These are phyloP conservation scores for Citrus sinensis DNA, from an alignment of 345 rosid species.

Conservation along the genomic window DVS_A1.0 CM039164.1:26801501-26802000, in stretches of 20 bases:
- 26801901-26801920: background rate
- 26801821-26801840: background rate
- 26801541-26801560: background rate
- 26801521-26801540: background rate
- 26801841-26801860: background rate
- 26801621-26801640: constrained; percentile 85
- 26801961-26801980: background rate
- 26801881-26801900: background rate
- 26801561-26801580: background rate
- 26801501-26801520: constrained; percentile 51
- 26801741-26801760: constrained; percentile 73
- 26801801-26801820: background rate
- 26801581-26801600: background rate
- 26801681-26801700: constrained; percentile 90
- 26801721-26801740: constrained; percentile 96
- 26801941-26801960: too few species aligned
- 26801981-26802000: background rate
- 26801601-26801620: constrained; percentile 6
- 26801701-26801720: constrained; percentile 94
- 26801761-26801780: constrained; percentile 92
- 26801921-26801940: background rate
- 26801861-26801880: background rate
- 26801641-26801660: constrained; percentile 86
- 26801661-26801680: constrained; percentile 80
- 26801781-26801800: constrained; percentile 40